Evolutionary conservation across 345 rosid species (phyloP).

Genomic region (Melastoma malabathricum): DNA sequence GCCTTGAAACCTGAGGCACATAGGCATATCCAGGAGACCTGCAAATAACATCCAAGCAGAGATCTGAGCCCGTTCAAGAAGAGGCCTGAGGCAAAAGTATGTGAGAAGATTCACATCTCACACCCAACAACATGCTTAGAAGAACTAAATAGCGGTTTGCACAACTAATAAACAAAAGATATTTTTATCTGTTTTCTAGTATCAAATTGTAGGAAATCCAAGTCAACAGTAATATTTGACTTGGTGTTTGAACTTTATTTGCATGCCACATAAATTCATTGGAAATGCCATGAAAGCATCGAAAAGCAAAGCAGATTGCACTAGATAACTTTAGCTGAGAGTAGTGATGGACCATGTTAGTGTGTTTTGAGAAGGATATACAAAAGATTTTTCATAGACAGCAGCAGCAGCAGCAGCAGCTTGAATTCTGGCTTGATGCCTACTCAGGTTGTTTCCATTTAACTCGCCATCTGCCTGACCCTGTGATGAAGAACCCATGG

Average conservation of each 20-base stretch:
- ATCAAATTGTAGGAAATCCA: no score
- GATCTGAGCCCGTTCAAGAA: constrained; percentile 2
- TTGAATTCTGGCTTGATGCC: constrained; percentile 65
- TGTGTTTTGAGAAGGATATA: constrained; percentile 66
- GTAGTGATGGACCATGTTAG: constrained; percentile 38
- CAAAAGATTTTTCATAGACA: constrained; percentile 60
- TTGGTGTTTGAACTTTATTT: no score
- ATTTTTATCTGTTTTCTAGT: no score
- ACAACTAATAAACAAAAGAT: no score
- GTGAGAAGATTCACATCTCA: no score
- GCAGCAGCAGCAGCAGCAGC: constrained; percentile 83
- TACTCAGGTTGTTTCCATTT: constrained; percentile 27
- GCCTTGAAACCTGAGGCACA: constrained; percentile 7
- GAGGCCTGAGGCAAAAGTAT: no score
- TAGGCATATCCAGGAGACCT: constrained; percentile 4
- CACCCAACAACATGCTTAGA: no score
- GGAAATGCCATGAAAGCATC: neutral
- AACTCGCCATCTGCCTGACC: constrained; percentile 27
- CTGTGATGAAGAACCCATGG: constrained; percentile 29
- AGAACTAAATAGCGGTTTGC: no score
- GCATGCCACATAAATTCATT: no score
- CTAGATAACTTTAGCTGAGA: constrained; percentile 2
- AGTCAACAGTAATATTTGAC: no score
- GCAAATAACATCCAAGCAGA: constrained; percentile 1
- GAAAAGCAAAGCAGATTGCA: constrained; percentile 1